Percentiles rank a stretch among this genome's conserved stretches.
phyloP scores from a whole-genome alignment of 1,284 basidiomycete genomes.

The Puccinia coronata region DNA sequence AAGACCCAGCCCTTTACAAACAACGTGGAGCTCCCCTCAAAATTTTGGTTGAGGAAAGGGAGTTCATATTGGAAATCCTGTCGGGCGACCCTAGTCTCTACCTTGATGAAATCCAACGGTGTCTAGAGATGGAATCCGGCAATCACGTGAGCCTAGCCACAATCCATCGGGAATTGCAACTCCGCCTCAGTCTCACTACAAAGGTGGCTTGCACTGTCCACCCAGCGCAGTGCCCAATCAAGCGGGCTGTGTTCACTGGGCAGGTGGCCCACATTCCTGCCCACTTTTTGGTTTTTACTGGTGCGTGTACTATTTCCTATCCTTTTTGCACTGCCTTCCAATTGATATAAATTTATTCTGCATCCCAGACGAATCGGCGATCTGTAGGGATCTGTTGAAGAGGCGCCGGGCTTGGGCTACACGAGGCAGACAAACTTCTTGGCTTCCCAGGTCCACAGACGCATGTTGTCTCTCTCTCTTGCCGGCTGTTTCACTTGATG shows the following conservation, averaged over 20 bases:
- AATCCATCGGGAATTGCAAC: too few relatives aligned
- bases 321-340: neutral
- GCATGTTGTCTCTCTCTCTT: neutral
- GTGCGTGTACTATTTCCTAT: neutral
- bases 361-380: neutral
- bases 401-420: neutral
- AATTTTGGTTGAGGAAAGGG: too few relatives aligned
- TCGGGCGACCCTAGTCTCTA: too few relatives aligned
- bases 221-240: neutral
- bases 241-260: neutral
- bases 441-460: neutral
- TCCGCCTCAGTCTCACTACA: neutral
- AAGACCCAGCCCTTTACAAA: too few relatives aligned
- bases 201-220: constrained; percentile 2
- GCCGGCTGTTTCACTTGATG: neutral
- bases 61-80: too few relatives aligned
- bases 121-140: too few relatives aligned
- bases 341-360: neutral
- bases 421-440: neutral
- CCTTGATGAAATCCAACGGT: too few relatives aligned
- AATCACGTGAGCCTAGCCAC: too few relatives aligned
- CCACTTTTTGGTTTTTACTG: neutral
- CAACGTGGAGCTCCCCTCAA: too few relatives aligned
- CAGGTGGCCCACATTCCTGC: too few relatives aligned
- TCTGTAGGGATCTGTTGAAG: neutral